Conservation (phyloP, 108 stramenopile species). For the Poteriospumella lacustris region DNA sequence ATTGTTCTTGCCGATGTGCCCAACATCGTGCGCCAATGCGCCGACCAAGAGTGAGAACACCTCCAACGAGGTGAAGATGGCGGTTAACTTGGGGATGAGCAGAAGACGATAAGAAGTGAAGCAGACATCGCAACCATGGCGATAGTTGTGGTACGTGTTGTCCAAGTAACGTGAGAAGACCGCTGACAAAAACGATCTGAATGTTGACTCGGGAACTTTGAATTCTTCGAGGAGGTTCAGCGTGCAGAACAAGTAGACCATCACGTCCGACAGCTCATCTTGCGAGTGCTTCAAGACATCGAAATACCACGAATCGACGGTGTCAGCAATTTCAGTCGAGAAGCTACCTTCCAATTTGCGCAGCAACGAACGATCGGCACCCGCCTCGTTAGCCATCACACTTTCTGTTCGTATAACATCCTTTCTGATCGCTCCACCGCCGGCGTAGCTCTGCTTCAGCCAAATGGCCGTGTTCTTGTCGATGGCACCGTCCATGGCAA, state of each 20-base stretch:
- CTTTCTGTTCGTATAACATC: background rate
- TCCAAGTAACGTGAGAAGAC: background rate
- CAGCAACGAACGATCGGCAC: background rate
- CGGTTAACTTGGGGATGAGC: background rate
- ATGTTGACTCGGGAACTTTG: background rate
- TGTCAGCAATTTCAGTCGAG: background rate
- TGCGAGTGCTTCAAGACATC: constrained; percentile 3
- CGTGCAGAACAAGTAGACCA: background rate
- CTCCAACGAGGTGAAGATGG: background rate
- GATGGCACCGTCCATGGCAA: background rate
- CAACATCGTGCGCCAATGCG: constrained; percentile 42
- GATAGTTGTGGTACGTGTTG: constrained; percentile 21
- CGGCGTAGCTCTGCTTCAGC: constrained; percentile 25
- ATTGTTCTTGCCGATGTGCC: constrained; percentile 44
- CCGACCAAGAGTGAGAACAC: constrained; percentile 32
- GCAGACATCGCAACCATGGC: constrained; percentile 17
- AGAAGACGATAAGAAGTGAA: constrained; percentile 16
- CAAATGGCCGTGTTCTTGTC: constrained; percentile 13
- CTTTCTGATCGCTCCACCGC: background rate
- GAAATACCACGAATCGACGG: constrained; percentile 16
- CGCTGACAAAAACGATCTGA: background rate
- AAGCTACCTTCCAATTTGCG: background rate
- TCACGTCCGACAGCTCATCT: background rate
- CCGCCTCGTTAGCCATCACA: background rate
- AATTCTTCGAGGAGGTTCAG: constrained; percentile 17